Conservation (phyloP, 805 yeast genomes). For the Sporopachydermia lactativora region DNA sequence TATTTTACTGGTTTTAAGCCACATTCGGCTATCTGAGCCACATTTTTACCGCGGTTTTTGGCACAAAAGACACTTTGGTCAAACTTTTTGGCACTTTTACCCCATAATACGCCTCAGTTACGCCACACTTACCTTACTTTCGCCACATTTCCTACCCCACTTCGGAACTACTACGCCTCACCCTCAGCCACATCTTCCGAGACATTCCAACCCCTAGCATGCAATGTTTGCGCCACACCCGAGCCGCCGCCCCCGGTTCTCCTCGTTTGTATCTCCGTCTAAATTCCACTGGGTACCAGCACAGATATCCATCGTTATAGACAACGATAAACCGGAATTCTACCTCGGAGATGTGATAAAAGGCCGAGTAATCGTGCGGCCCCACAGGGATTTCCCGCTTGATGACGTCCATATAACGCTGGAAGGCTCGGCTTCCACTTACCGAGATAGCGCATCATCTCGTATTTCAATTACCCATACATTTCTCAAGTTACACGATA, state of each 20-base stretch:
- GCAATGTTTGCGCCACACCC: too few relatives aligned
- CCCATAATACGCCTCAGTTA: too few relatives aligned
- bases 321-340: slow-evolving; percentile 1
- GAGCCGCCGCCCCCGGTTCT: not conserved
- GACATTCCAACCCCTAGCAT: too few relatives aligned
- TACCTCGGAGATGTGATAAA: not conserved
- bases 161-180: too few relatives aligned
- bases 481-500: not conserved
- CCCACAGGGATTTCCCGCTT: not conserved
- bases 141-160: too few relatives aligned
- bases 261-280: not conserved
- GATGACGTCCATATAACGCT: not conserved
- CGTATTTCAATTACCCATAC: not conserved
- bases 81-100: too few relatives aligned
- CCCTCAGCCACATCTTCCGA: too few relatives aligned
- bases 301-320: not conserved
- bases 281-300: not conserved
- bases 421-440: slow-evolving; percentile 1
- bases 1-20: too few relatives aligned
- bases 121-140: too few relatives aligned
- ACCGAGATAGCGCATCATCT: not conserved
- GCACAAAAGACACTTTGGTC: too few relatives aligned
- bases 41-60: too few relatives aligned
- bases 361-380: not conserved
- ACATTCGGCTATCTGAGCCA: too few relatives aligned